These are phyloP conservation scores for Prunus mira DNA, from an alignment of 306 rosid genomes.

Conservation along the genomic window DNA sequence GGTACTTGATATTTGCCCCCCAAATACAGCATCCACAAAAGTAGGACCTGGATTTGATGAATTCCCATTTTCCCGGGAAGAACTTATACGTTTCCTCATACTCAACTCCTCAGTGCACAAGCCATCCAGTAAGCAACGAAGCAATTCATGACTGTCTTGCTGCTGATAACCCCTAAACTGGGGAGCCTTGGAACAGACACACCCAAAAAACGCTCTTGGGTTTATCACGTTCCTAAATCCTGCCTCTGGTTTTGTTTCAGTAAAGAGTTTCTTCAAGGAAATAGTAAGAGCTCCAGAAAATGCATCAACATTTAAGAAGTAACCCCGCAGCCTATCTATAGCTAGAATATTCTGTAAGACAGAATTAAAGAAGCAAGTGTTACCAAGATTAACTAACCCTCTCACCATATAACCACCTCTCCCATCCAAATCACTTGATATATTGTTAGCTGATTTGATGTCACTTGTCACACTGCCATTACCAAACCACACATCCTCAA, in stretches of 20 bases:
- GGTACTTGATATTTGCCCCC: slow-evolving; percentile 87
- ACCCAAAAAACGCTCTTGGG: slow-evolving; percentile 81
- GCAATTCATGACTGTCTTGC: slow-evolving; percentile 96
- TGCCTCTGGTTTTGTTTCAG: slow-evolving; percentile 58
- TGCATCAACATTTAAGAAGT: slow-evolving; percentile 49
- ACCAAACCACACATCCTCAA: slow-evolving; percentile 41
- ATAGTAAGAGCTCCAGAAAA: slow-evolving; percentile 61
- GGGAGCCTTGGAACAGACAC: slow-evolving; percentile 77
- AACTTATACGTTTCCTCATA: slow-evolving; percentile 44
- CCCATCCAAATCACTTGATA: slow-evolving; percentile 37
- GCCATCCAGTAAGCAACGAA: slow-evolving; percentile 82
- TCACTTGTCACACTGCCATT: slow-evolving; percentile 51
- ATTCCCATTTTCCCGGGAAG: slow-evolving; percentile 42
- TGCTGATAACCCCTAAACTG: slow-evolving; percentile 91
- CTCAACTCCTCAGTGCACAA: slow-evolving; percentile 71
- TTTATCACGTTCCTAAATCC: slow-evolving; percentile 57
- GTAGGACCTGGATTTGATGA: slow-evolving; percentile 47
- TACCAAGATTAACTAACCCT: slow-evolving; percentile 86
- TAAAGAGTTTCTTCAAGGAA: slow-evolving; percentile 73
- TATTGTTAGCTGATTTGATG: slow-evolving; percentile 40
- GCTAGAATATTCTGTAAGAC: slow-evolving; percentile 84
- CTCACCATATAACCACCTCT: slow-evolving; percentile 58
- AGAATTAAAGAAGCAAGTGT: slow-evolving; percentile 96
- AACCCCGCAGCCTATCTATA: slow-evolving; percentile 57
- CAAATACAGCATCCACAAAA: slow-evolving; percentile 73